Base-by-base conservation (phyloP, 2,329 filamentous ascomycete genomes). In the Thelonectria rubi region DNA sequence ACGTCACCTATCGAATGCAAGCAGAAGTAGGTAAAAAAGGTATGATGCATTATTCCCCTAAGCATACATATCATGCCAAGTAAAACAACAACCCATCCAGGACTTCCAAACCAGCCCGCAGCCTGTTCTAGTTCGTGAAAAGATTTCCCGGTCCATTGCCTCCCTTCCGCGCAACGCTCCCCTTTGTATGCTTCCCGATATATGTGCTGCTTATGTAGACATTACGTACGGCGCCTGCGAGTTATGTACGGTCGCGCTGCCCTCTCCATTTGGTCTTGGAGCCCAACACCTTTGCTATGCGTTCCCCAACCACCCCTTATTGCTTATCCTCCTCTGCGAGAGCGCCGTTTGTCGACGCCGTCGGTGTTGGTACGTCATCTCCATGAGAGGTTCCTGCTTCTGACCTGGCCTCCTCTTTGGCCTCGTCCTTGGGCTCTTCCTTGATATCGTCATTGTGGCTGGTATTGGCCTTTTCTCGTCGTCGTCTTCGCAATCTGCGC, bases 401-500 rank as follows among this genome's bases (percentile, higher is more conserved):
- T 42, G 46, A 18, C 49, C 64, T 69, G 8, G 42, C 57, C 32
- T 65, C 65, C 26, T 66, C 66, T 32, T 65, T 68, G 14, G 56
- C 21, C 18, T 69, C 69, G 9, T 66, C 65, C 39, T 68, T 61
- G 20, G 62, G 49, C 18, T 72, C 69, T 18, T 73, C 70, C 37
- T 65, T 66, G 18, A 55, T 47, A 32, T 74, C 71, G 8, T 76
- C 73, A 14, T 68, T 51, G 46, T 74, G 70, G 46, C 67, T 81
- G 15, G 77, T 73, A 12, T 77, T 76, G 10, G 84, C 82, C 71
- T 86, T 89, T 61, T 90, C 86, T 65, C 91, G 81, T 68, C 92
- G 81, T 65, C 91, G 79, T 69, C 92, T 81, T 43, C 92, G 80
- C 65, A 86, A 81, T 59, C 87, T 84, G 55, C 92, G 82, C 77